Conservation (phyloP, 1,139 yeast species). For the Geotrichum restrictum region DNA sequence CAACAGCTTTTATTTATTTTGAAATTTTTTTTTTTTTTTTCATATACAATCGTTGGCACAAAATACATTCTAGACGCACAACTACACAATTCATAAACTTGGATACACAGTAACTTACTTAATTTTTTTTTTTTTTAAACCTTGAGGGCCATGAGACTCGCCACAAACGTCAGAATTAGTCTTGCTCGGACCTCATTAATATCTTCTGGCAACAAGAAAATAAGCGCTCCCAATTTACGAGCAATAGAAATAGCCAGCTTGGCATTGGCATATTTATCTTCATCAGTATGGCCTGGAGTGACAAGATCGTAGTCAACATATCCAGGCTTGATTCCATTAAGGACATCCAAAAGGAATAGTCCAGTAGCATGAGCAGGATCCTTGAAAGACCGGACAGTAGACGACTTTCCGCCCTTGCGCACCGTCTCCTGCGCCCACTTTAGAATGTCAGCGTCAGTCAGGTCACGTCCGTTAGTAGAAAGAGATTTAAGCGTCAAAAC, state of each 20-base stretch:
- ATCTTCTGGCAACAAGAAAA: conserved; percentile 99
- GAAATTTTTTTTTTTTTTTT: neutral
- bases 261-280: conserved; percentile 88
- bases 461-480: conserved; percentile 65
- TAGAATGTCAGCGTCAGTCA: conserved; percentile 80
- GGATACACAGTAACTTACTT: too few relatives aligned
- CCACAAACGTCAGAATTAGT: conserved; percentile 88
- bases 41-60: neutral
- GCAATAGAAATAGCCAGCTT: conserved; percentile 96
- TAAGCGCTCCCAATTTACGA: conserved; percentile 94
- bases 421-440: conserved; percentile 91
- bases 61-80: neutral
- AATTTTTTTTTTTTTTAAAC: conserved; percentile 1
- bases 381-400: conserved; percentile 73
- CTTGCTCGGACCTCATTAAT: conserved; percentile 93
- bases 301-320: conserved; percentile 95
- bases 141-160: conserved; percentile 75
- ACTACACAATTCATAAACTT: too few relatives aligned
- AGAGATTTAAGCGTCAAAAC: conserved; percentile 73
- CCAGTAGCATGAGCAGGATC: conserved; percentile 75
- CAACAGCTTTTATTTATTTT: too few relatives aligned
- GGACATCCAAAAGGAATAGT: conserved; percentile 78
- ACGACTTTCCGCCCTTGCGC: conserved; percentile 71
- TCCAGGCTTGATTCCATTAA: conserved; percentile 93
- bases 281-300: conserved; percentile 69